These are phyloP conservation scores for Fusarium sororula DNA, from an alignment of 2,329 filamentous ascomycete species.

Conservation along the genomic window DNA sequence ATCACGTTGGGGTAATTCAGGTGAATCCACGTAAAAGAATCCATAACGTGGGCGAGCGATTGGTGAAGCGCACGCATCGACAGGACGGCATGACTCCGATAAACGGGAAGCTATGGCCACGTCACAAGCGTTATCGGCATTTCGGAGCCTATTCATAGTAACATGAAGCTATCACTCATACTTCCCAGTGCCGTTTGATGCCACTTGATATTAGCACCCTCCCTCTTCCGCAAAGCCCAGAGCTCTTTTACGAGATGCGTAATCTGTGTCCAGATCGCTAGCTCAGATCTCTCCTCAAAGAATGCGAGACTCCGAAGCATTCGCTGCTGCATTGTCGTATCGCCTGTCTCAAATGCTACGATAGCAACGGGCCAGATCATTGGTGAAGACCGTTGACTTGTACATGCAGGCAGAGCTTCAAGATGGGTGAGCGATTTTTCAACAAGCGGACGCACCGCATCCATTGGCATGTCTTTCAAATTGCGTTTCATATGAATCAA, in stretches of 20 bases:
- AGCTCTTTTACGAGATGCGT: slow-evolving; percentile 28
- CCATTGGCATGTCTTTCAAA: slow-evolving; percentile 30
- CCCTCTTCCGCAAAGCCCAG: slow-evolving; percentile 28
- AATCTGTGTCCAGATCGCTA: slow-evolving; percentile 38
- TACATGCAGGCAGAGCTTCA: slow-evolving; percentile 25
- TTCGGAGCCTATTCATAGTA: slow-evolving; percentile 6
- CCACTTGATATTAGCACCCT: slow-evolving; percentile 35
- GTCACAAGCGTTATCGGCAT: not conserved
- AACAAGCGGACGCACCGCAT: slow-evolving; percentile 35
- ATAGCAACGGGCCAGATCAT: slow-evolving; percentile 42
- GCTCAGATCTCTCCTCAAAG: slow-evolving; percentile 28
- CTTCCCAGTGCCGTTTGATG: slow-evolving; percentile 31
- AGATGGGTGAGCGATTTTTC: slow-evolving; percentile 37
- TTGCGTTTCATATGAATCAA: slow-evolving; percentile 41
- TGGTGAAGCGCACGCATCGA: not conserved
- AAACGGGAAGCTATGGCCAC: not conserved
- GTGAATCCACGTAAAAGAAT: not conserved
- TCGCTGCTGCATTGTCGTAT: slow-evolving; percentile 27
- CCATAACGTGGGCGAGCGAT: not conserved
- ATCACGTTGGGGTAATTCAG: not conserved
- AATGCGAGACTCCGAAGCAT: slow-evolving; percentile 29
- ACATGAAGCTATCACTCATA: slow-evolving; percentile 38
- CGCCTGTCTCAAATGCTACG: slow-evolving; percentile 31
- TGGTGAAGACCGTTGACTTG: slow-evolving; percentile 31
- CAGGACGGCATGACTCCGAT: not conserved